phyloP scores from a whole-genome alignment of 169 alveolate species.

The Cystoisospora suis region DNA sequence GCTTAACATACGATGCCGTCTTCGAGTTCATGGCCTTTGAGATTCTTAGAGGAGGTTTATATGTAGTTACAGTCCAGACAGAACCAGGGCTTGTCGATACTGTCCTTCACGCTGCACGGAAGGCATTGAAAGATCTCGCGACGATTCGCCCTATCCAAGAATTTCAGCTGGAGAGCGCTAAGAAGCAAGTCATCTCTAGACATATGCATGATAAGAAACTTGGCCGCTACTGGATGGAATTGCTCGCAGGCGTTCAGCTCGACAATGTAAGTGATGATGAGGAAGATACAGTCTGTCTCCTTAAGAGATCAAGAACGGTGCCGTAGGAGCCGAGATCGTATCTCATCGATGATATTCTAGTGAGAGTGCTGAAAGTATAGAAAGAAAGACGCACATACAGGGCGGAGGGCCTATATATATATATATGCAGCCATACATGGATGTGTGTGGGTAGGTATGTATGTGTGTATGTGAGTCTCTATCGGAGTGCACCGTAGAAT shows the following conservation, averaged over 20 bases:
- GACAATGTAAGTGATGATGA: slow-evolving; percentile 35
- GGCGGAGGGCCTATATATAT: neutral
- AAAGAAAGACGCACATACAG: neutral
- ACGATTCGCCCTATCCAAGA: slow-evolving; percentile 48
- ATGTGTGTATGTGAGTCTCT: neutral
- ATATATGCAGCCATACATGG: neutral
- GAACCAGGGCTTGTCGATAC: slow-evolving; percentile 66
- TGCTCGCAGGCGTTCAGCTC: slow-evolving; percentile 56
- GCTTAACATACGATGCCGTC: slow-evolving; percentile 83
- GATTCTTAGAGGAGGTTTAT: slow-evolving; percentile 79
- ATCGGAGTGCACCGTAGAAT: too few relatives aligned
- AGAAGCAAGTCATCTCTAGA: slow-evolving; percentile 48
- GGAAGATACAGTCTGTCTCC: neutral
- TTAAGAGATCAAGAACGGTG: too few relatives aligned
- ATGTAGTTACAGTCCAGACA: slow-evolving; percentile 78
- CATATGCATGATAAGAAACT: slow-evolving; percentile 45
- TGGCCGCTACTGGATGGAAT: slow-evolving; percentile 65
- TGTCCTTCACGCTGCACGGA: slow-evolving; percentile 50
- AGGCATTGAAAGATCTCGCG: slow-evolving; percentile 50
- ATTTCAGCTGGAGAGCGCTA: slow-evolving; percentile 62
- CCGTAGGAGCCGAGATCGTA: neutral
- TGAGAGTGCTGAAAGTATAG: too few relatives aligned
- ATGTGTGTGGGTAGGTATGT: neutral
- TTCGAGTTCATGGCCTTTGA: slow-evolving; percentile 82
- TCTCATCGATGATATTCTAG: too few relatives aligned